Evolutionary conservation across 192 early-diverging fungal genomes (phyloP), one percentile per base, ranked within the genome.

Genomic region (Backusella liffmaniae): DNA sequence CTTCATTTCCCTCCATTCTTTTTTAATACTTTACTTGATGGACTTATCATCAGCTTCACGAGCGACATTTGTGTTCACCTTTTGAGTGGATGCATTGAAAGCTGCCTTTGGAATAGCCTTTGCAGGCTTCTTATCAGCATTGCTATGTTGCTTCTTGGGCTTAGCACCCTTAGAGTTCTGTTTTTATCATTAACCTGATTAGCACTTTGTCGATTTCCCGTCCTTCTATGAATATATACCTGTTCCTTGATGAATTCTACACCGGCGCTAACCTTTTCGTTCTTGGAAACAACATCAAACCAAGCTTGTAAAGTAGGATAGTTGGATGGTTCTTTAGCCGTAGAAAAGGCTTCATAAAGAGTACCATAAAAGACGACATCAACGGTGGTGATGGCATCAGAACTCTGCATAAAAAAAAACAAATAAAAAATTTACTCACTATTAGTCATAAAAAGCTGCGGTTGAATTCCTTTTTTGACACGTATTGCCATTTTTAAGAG

Each of bases 301-400:
- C 77, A 79, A 39, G 66, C 42, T 23, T 66, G 35, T 23, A 79
- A 41, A 23, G 66, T 36, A 30, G 72, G 72, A 73, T 79, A 79
- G 9, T 74, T 73, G 9, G 34, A 29, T 16, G 32, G 65, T 16
- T 76, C 75, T 23, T 66, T 69, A 18, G 72, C 65, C 41, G 67
- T 41, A 30, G 41, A 34, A n/a, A 79, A 70, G 3, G 72, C 49
- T n/a, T 79, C 77, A 53, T 73, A 70, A 35, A 79, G 53, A 21
- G 77, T 23, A 44, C 77, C 77, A 56, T 69, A 73, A 37, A 74
- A 79, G 35, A 79, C 70, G 8, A 70, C 67, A 62, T 79, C 77
- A 18, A 79, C 72, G 0, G 26, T 2, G 23, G 41, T 67, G 16
- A 79, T n/a, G 9, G 67, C 49, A 29, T 66, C 73, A 41, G 41